phyloP scores from a whole-genome alignment of 495 filamentous ascomycete species.

The Schizothecium vesticola region DNA sequence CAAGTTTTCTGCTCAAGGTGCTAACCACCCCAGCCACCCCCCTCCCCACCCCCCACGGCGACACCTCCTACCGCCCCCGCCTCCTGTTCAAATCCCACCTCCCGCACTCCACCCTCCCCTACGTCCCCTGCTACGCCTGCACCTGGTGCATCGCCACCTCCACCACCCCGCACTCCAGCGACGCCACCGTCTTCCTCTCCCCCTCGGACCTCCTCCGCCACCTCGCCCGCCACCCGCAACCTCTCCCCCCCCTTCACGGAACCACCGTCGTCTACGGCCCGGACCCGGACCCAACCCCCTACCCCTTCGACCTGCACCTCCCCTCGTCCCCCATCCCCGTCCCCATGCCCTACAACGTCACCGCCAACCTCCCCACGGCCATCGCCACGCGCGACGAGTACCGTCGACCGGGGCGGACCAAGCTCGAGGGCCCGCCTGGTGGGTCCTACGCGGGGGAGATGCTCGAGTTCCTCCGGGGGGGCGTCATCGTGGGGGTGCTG shows the following conservation, averaged over 20 bases:
- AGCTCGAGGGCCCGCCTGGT: conserved; percentile 29
- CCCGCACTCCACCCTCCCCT: conserved; percentile 10
- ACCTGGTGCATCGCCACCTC: conserved; percentile 32
- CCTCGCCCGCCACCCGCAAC: conserved; percentile 33
- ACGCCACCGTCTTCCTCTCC: conserved; percentile 36
- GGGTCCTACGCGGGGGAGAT: conserved; percentile 28
- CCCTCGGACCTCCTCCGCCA: conserved; percentile 31
- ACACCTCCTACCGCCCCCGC: conserved; percentile 29
- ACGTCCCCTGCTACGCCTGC: conserved; percentile 28
- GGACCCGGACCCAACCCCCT: conserved; percentile 12
- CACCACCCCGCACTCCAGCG: conserved; percentile 25
- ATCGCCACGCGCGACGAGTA: neutral
- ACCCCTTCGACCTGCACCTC: conserved; percentile 40
- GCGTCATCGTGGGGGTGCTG: conserved; percentile 38
- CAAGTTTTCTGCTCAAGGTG: too few species aligned
- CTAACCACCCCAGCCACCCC: neutral
- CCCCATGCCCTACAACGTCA: conserved; percentile 29
- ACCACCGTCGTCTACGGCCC: conserved; percentile 36
- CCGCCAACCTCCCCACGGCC: neutral
- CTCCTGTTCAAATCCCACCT: conserved; percentile 38
- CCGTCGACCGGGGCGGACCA: conserved; percentile 3
- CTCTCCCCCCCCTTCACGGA: conserved; percentile 33
- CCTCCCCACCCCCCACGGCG: conserved; percentile 24
- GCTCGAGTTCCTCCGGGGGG: conserved; percentile 41
- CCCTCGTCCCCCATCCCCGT: conserved; percentile 27